Base-by-base conservation (phyloP, 176 grass and related monocot species). In the Carex kokanica region DNA sequence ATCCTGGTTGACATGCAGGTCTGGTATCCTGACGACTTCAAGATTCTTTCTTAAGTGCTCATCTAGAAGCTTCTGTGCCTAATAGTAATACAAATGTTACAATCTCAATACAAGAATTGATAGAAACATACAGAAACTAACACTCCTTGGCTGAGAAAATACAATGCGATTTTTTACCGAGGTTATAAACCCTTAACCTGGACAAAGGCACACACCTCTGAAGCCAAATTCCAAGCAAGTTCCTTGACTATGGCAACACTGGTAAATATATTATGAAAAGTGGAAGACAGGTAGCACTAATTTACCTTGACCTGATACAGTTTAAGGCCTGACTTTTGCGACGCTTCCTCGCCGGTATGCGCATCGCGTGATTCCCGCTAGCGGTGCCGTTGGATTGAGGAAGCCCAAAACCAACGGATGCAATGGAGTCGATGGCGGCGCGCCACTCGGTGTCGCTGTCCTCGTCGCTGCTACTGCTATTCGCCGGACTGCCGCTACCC, bases 231-330 rank as follows among this genome's bases (percentile, higher is more conserved):
- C 75, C 14, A 15, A 58, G 52, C 11, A 68, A 58, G 5, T 60
- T 51, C 15, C 2, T 60, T 16, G 29, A 20, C n/a, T 14, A 18
- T 60, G 20, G 54, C 51, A 80, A 36, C 18, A 17, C 59, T 3
- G 54, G 64, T 27, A 41, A 6, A 45, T 3, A 17, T n/a, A 45
- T 29, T 27, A 32, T 66, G 64, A 17, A 9, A 24, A 60, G 34
- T 53, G 56, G 61, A 71, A 45, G 17, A 18, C 9, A 14, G 14
- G 3, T 62, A 55, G 24, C 65, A 74, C 18, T 0, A 70, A 66
- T 5, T 69, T 69, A 93, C 95, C 92, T 98, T 98, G 87, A 98
- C 82, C 87, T 98, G 95, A 86, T 94, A 98, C 25, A 98, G 89
- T 78, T 98, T 98, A 53, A 98, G 92, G 43, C 86, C 70, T 18